These are phyloP conservation scores for Starmerella ratchasimensis DNA, from an alignment of 805 yeast species.

Conservation along the genomic window DNA sequence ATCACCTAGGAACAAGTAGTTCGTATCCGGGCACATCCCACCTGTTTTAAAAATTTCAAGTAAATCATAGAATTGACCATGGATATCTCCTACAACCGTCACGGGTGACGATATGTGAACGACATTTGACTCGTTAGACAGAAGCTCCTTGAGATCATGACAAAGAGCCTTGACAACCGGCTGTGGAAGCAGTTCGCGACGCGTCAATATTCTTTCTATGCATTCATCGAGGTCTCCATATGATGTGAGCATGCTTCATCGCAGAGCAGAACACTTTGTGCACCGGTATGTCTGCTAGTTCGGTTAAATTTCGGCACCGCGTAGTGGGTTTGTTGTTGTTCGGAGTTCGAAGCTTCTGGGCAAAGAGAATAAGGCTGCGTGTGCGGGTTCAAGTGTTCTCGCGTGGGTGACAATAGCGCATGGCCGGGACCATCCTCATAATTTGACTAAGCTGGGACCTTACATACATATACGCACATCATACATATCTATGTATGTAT, in stretches of 20 bases:
- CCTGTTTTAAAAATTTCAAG: slow-evolving; percentile 88
- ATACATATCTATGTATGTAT: too few species aligned
- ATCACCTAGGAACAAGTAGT: slow-evolving; percentile 85
- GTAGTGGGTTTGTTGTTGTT: not conserved
- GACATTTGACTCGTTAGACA: slow-evolving; percentile 72
- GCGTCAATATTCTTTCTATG: slow-evolving; percentile 45
- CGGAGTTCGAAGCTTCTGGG: too few species aligned
- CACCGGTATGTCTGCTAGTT: not conserved
- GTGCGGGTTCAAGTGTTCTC: too few species aligned
- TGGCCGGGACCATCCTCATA: too few species aligned
- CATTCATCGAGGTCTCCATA: slow-evolving; percentile 46
- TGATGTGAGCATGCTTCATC: slow-evolving; percentile 14
- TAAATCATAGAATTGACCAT: slow-evolving; percentile 91
- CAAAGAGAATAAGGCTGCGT: too few species aligned
- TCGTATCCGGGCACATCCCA: slow-evolving; percentile 85
- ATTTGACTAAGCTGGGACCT: too few species aligned
- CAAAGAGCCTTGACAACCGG: slow-evolving; percentile 59
- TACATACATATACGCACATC: too few species aligned
- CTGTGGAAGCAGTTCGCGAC: slow-evolving; percentile 54
- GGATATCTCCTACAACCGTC: slow-evolving; percentile 94
- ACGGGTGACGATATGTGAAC: slow-evolving; percentile 75
- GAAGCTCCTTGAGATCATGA: slow-evolving; percentile 65
- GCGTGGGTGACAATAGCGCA: too few species aligned
- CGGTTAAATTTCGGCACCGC: not conserved
- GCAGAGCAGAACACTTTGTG: not conserved